These are phyloP conservation scores for Mycena belliarum DNA, from an alignment of 768 basidiomycete species.

Conservation along the genomic window DNA sequence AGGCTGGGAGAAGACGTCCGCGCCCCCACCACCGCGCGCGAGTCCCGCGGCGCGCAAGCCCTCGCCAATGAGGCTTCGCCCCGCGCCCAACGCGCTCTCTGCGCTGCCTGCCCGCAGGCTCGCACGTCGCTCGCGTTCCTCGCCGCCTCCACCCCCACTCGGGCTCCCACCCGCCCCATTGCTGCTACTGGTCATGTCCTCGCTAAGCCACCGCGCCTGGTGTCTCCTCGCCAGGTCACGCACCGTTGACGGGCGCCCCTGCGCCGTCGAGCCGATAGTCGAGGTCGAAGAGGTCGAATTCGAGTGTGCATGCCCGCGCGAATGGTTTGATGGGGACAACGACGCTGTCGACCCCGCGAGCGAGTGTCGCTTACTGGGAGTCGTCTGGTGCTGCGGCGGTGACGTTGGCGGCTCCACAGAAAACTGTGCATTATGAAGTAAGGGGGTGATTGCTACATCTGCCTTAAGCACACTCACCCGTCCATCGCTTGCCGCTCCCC, in stretches of 20 bases:
- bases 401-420: slow-evolving; percentile 15
- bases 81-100: slow-evolving; percentile 58
- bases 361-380: slow-evolving; percentile 23
- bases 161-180: not conserved
- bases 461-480: slow-evolving; percentile 3
- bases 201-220: slow-evolving; percentile 56
- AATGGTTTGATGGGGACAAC: slow-evolving; percentile 23
- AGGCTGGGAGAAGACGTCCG: slow-evolving; percentile 14
- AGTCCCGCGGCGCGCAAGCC: slow-evolving; percentile 73
- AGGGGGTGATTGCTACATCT: no score
- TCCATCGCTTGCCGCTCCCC: slow-evolving; percentile 15
- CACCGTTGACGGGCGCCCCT: slow-evolving; percentile 40
- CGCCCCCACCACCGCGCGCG: slow-evolving; percentile 17
- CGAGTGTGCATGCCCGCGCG: slow-evolving; percentile 29
- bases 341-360: slow-evolving; percentile 27
- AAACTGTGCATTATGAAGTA: slow-evolving; percentile 5
- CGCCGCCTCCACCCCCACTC: not conserved
- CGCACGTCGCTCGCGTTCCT: slow-evolving; percentile 49
- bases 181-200: slow-evolving; percentile 34
- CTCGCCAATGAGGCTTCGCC: slow-evolving; percentile 65
- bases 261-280: slow-evolving; percentile 17
- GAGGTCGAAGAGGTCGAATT: slow-evolving; percentile 21
- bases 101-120: slow-evolving; percentile 65
- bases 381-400: slow-evolving; percentile 17
- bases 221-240: slow-evolving; percentile 50